Conservation (phyloP, 495 filamentous ascomycete species). For the Bombardia bombarda region DNA sequence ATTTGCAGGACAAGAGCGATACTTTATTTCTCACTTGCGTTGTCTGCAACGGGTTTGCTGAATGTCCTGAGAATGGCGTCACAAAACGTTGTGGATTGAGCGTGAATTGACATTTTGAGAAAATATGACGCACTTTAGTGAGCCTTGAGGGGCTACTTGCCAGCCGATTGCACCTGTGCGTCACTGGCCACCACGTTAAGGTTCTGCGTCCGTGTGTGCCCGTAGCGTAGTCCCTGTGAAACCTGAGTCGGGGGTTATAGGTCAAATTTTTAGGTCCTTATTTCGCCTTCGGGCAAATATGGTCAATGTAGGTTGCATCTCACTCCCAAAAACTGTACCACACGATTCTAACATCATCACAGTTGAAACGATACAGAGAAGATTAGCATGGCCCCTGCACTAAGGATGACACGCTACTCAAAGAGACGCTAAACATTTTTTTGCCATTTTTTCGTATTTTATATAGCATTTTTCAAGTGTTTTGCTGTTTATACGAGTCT, state of each 20-base stretch:
- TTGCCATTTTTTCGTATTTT: constrained; percentile 5
- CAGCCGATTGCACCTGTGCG: neutral
- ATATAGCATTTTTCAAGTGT: neutral
- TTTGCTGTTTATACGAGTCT: neutral
- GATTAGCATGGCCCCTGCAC: constrained; percentile 99
- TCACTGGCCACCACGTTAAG: neutral
- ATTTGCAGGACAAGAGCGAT: neutral
- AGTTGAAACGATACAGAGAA: constrained; percentile 55
- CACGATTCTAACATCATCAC: constrained; percentile 9
- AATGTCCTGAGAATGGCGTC: no score
- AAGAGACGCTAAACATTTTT: constrained; percentile 64
- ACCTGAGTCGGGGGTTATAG: constrained; percentile 4
- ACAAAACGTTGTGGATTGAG: no score
- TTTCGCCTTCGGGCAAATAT: constrained; percentile 25
- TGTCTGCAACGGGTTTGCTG: no score
- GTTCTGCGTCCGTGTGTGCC: no score
- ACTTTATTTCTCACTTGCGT: no score
- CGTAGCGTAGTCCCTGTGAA: no score
- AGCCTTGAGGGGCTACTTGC: neutral
- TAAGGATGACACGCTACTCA: constrained; percentile 99
- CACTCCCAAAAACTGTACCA: constrained; percentile 4
- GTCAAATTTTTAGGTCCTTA: neutral
- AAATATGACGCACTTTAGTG: neutral
- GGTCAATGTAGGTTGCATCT: constrained; percentile 24
- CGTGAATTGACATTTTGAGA: neutral